A percentile compares a stretch with the other conserved stretches of the same genome.
Evolutionary conservation across 192 early-diverging fungal species (phyloP).

Genomic region (Lunasporangiospora selenospora): DNA sequence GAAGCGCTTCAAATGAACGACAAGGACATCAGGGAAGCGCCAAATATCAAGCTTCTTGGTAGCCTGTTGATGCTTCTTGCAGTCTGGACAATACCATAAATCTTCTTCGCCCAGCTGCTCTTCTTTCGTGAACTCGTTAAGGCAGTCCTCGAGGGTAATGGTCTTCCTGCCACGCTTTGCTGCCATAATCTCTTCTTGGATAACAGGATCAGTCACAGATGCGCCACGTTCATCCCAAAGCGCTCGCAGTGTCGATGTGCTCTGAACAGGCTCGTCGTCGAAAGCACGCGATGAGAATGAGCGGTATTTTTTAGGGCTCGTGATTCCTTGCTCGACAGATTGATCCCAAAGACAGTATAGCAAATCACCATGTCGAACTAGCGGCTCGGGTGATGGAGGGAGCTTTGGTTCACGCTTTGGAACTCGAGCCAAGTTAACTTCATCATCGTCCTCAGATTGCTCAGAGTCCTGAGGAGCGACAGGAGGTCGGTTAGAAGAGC

Average conservation of each 20-base stretch:
- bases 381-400: slow-evolving; percentile 4
- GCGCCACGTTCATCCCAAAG: slow-evolving; percentile 32
- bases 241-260: neutral
- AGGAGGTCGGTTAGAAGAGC: slow-evolving; percentile 4
- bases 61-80: slow-evolving; percentile 63
- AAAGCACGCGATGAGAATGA: slow-evolving; percentile 6
- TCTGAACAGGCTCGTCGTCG: no score
- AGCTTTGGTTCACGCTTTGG: neutral
- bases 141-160: slow-evolving; percentile 77
- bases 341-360: slow-evolving; percentile 29
- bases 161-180: slow-evolving; percentile 49
- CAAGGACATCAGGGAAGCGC: slow-evolving; percentile 82
- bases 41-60: slow-evolving; percentile 84
- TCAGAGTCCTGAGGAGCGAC: slow-evolving; percentile 18
- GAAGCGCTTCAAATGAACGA: slow-evolving; percentile 95
- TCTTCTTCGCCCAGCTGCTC: slow-evolving; percentile 93
- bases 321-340: slow-evolving; percentile 11
- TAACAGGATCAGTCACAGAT: slow-evolving; percentile 13
- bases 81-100: slow-evolving; percentile 88
- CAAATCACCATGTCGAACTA: slow-evolving; percentile 26
- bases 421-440: neutral
- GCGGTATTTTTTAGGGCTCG: neutral
- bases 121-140: slow-evolving; percentile 83
- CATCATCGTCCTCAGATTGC: slow-evolving; percentile 27
- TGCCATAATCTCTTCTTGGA: slow-evolving; percentile 12